Percentiles rank a stretch among this genome's conserved stretches.
Evolutionary conservation across 345 rosid genomes (phyloP).

Genomic region (Ceriops zippeliana): DNA sequence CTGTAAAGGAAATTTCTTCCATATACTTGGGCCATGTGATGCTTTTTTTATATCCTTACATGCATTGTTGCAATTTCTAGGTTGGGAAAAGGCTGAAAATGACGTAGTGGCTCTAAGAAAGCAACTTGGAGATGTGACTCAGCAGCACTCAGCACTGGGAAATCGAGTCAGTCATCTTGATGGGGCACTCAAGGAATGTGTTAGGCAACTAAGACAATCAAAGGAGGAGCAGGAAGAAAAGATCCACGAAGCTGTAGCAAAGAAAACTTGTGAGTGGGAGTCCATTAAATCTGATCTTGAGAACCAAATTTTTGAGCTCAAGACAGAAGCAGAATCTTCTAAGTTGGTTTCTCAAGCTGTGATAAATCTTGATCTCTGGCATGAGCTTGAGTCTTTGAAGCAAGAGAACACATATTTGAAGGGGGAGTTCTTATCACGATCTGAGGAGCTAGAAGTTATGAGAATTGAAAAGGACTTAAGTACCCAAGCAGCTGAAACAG

Average conservation of each 20-base stretch:
- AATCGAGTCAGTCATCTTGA: slow-evolving; percentile 80
- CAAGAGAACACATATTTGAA: slow-evolving; percentile 58
- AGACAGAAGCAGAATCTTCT: slow-evolving; percentile 33
- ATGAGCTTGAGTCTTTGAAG: slow-evolving; percentile 53
- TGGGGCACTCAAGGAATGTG: slow-evolving; percentile 92
- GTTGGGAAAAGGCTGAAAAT: slow-evolving; percentile 94
- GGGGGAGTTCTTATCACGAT: slow-evolving; percentile 51
- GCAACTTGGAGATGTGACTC: slow-evolving; percentile 52
- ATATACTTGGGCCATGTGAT: background rate
- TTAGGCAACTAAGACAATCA: slow-evolving; percentile 82
- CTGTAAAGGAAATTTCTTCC: background rate
- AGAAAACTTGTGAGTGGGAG: slow-evolving; percentile 50
- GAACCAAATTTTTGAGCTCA: slow-evolving; percentile 47
- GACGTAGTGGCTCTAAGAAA: slow-evolving; percentile 55
- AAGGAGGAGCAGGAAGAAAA: slow-evolving; percentile 75
- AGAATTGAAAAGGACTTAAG: slow-evolving; percentile 81
- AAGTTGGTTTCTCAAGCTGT: slow-evolving; percentile 18
- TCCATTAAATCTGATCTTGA: slow-evolving; percentile 48
- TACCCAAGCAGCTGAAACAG: slow-evolving; percentile 79
- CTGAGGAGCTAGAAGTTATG: slow-evolving; percentile 74
- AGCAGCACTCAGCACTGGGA: slow-evolving; percentile 51
- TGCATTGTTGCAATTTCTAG: slow-evolving; percentile 28
- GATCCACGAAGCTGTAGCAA: slow-evolving; percentile 50
- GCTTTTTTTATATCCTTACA: background rate
- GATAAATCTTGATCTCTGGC: slow-evolving; percentile 31